phyloP scores from a whole-genome alignment of 352 stramenopile species.

The Globisporangium echinulatum region DNA sequence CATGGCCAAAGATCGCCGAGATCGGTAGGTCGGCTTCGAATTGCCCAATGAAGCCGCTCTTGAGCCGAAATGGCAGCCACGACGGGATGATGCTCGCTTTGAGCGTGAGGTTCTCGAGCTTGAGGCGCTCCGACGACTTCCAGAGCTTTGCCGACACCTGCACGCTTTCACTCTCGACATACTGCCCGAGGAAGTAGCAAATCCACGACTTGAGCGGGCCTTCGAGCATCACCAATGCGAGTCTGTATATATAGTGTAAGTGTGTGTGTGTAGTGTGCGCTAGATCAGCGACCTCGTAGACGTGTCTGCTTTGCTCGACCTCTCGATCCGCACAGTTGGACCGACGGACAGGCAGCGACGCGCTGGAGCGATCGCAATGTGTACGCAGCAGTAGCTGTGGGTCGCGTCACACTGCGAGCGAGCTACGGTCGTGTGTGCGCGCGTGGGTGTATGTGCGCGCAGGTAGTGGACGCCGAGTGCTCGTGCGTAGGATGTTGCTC shows the following conservation, averaged over 20 bases:
- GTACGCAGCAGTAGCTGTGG: no score
- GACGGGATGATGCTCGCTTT: constrained; percentile 75
- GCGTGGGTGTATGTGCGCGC: no score
- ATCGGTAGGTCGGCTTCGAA: constrained; percentile 84
- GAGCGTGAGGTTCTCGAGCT: constrained; percentile 83
- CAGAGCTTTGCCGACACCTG: constrained; percentile 85
- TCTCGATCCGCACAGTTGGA: no score
- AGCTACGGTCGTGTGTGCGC: no score
- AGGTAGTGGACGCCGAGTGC: no score
- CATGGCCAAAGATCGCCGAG: constrained; percentile 77
- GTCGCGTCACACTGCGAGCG: no score
- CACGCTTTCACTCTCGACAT: constrained; percentile 82
- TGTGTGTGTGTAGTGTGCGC: not conserved
- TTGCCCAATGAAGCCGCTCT: constrained; percentile 81
- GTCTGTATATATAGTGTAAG: not conserved
- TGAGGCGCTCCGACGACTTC: constrained; percentile 82
- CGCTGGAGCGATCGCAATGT: no score
- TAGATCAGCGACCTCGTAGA: no score
- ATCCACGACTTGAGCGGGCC: constrained; percentile 86
- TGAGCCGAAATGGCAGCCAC: constrained; percentile 82
- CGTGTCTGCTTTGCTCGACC: no score
- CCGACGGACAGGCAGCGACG: no score
- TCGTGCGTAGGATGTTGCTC: no score
- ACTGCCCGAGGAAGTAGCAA: constrained; percentile 77
- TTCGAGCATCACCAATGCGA: constrained; percentile 60